These are phyloP conservation scores for Spiraea crenata DNA, from an alignment of 331 rosid genomes.

Conservation along the genomic window DNA sequence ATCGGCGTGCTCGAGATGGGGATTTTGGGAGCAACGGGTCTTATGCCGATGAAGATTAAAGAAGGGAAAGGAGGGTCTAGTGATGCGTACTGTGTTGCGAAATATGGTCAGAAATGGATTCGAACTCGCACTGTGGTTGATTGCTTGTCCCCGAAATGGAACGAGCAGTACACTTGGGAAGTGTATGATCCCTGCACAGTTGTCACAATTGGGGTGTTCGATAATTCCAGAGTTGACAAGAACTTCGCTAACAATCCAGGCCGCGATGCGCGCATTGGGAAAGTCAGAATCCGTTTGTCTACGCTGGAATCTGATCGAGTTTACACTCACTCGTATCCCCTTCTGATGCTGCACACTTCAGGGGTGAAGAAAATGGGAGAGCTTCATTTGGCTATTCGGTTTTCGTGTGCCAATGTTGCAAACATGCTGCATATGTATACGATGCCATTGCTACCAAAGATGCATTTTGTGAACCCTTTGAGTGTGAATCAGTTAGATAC, in stretches of 20 bases:
- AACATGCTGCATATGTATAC: constrained; percentile 51
- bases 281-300: constrained; percentile 52
- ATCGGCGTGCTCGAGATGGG: constrained; percentile 67
- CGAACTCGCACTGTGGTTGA: constrained; percentile 57
- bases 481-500: constrained; percentile 46
- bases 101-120: constrained; percentile 64
- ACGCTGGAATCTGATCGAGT: constrained; percentile 52
- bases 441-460: constrained; percentile 54
- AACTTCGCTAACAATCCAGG: constrained; percentile 16
- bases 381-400: constrained; percentile 57
- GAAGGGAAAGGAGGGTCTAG: constrained; percentile 56
- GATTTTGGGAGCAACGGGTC: constrained; percentile 62
- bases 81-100: constrained; percentile 62
- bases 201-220: constrained; percentile 53
- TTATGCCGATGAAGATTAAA: constrained; percentile 56
- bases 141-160: constrained; percentile 59
- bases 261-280: constrained; percentile 50
- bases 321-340: constrained; percentile 60
- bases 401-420: constrained; percentile 44
- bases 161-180: constrained; percentile 69
- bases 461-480: constrained; percentile 50
- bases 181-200: constrained; percentile 66
- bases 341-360: constrained; percentile 45
- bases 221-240: constrained; percentile 45
- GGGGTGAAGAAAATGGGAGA: constrained; percentile 72